phyloP scores from a whole-genome alignment of 495 filamentous ascomycete genomes.

The Astrothelium subdiscretum region DNA sequence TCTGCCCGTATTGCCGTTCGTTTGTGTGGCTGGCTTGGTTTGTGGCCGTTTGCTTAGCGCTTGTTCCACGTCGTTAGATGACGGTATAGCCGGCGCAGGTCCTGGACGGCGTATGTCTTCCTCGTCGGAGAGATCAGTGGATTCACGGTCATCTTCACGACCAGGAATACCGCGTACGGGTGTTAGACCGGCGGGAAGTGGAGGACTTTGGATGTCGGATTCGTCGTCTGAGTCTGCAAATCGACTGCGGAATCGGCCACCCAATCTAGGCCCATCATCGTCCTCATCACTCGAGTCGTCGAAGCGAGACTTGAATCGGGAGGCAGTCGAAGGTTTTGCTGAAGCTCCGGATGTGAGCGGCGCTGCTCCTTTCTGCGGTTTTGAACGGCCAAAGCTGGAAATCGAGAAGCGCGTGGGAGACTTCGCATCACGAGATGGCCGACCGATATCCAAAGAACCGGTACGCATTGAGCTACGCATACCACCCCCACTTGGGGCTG shows the following conservation, averaged over 20 bases:
- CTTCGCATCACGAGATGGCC: slow-evolving; percentile 25
- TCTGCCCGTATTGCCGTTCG: slow-evolving; percentile 13
- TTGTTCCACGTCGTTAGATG: slow-evolving; percentile 3
- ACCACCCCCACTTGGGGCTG: not conserved
- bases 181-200: slow-evolving; percentile 29
- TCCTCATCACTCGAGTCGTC: slow-evolving; percentile 69
- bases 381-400: slow-evolving; percentile 35
- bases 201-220: slow-evolving; percentile 31
- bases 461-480: slow-evolving; percentile 4
- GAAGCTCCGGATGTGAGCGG: not conserved
- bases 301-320: slow-evolving; percentile 43
- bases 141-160: slow-evolving; percentile 45
- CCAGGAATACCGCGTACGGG: slow-evolving; percentile 58
- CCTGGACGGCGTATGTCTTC: slow-evolving; percentile 16
- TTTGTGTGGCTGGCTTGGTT: slow-evolving; percentile 17
- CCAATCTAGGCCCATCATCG: slow-evolving; percentile 28
- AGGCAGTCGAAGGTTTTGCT: slow-evolving; percentile 1
- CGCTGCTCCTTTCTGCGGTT: slow-evolving; percentile 29
- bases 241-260: slow-evolving; percentile 49
- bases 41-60: slow-evolving; percentile 6
- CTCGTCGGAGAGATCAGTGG: slow-evolving; percentile 58
- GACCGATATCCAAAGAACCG: slow-evolving; percentile 14
- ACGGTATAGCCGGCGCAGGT: not conserved
- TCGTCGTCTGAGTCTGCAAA: slow-evolving; percentile 79
- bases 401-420: slow-evolving; percentile 7